These are phyloP conservation scores for Aureobasidium sp. DNA, from an alignment of 2,329 filamentous ascomycete genomes.

Conservation along the genomic window DNA sequence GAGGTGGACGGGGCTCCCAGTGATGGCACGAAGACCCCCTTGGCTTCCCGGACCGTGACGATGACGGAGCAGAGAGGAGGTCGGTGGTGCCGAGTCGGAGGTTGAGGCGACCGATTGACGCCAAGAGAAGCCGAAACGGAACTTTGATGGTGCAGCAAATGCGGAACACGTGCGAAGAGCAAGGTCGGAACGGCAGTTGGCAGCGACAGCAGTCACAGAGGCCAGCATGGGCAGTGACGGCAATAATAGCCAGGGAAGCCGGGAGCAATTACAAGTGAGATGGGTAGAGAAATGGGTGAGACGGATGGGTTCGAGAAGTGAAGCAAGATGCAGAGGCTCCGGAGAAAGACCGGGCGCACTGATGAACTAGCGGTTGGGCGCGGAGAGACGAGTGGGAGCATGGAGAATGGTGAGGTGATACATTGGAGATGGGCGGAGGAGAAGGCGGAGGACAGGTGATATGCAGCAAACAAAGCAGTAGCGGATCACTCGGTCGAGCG, in stretches of 20 bases:
- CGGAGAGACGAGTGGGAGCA: conserved; percentile 10
- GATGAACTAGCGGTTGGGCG: conserved; percentile 1
- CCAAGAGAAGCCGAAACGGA: conserved; percentile 5
- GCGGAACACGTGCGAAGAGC: not conserved
- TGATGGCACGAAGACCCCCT: not conserved
- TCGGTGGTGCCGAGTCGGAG: conserved; percentile 4
- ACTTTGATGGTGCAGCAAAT: not conserved
- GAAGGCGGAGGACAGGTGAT: conserved; percentile 13
- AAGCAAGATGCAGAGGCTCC: conserved; percentile 5
- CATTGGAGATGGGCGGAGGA: conserved; percentile 5
- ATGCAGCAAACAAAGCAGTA: not conserved
- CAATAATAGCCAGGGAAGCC: not conserved
- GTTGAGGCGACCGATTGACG: conserved; percentile 5
- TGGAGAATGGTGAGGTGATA: conserved; percentile 11
- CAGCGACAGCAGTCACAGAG: not conserved
- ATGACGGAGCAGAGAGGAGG: not conserved
- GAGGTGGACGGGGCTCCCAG: not conserved
- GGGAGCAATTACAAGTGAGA: not conserved
- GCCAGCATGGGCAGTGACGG: not conserved
- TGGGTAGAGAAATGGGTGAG: not conserved
- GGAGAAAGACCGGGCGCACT: conserved; percentile 15
- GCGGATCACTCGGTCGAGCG: not conserved
- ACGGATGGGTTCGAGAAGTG: not conserved
- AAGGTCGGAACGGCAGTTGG: not conserved
- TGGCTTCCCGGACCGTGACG: not conserved